Evolutionary conservation across 805 yeast species (phyloP).

Genomic region (Candida hungchunana): DNA sequence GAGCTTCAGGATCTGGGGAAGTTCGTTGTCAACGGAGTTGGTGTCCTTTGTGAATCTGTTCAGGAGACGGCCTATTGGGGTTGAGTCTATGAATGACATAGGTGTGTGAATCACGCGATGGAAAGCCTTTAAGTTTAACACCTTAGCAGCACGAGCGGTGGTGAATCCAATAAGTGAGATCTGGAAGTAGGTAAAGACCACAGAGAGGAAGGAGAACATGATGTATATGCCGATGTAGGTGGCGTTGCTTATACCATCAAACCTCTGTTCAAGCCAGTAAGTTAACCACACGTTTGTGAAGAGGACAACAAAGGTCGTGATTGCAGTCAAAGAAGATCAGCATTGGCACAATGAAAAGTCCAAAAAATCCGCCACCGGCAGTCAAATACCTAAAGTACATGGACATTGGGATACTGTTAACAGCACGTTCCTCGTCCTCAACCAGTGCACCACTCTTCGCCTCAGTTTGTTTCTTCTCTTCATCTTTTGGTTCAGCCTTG

Average conservation of each 20-base stretch:
- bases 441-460: constrained; percentile 18
- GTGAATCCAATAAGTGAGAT: constrained; percentile 26
- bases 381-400: constrained; percentile 33
- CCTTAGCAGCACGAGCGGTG: constrained; percentile 13
- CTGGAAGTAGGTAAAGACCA: constrained; percentile 37
- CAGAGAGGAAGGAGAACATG: constrained; percentile 36
- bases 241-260: constrained; percentile 37
- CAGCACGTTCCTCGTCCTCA: constrained; percentile 33
- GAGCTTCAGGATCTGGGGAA: constrained; percentile 58
- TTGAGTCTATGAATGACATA: constrained; percentile 74
- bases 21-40: constrained; percentile 72
- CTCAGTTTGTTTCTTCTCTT: not conserved
- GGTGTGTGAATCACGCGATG: constrained; percentile 61
- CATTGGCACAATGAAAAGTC: constrained; percentile 25
- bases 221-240: constrained; percentile 66
- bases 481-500: not conserved
- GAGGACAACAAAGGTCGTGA: constrained; percentile 47
- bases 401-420: constrained; percentile 31
- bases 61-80: constrained; percentile 46
- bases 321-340: constrained; percentile 4
- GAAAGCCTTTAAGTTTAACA: constrained; percentile 43
- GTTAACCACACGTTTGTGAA: constrained; percentile 74
- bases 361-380: constrained; percentile 40
- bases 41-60: constrained; percentile 50
- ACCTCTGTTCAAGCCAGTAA: constrained; percentile 63